Conservation (phyloP, 148 eudicot species). For the Persicaria maculosa region DNA sequence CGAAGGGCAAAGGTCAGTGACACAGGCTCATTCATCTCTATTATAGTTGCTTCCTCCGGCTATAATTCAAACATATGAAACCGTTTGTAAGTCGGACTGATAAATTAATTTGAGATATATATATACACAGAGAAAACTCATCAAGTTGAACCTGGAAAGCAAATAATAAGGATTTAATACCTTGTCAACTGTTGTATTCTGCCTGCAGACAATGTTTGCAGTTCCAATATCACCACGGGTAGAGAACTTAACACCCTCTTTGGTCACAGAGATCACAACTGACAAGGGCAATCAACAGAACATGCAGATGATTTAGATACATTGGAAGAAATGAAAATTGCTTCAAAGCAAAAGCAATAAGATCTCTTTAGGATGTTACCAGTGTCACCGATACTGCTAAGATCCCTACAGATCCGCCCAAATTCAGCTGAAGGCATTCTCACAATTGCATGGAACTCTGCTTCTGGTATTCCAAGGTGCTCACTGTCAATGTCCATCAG, state of each 20-base stretch:
- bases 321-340: not conserved
- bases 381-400: slow-evolving; percentile 86
- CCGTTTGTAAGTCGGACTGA: too few species aligned
- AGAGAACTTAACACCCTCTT: slow-evolving; percentile 83
- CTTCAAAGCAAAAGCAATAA: not conserved
- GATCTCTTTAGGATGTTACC: slow-evolving; percentile 23
- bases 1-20: not conserved
- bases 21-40: not conserved
- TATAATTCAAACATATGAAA: too few species aligned
- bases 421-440: slow-evolving; percentile 85
- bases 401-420: slow-evolving; percentile 75
- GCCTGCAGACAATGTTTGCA: slow-evolving; percentile 73
- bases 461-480: slow-evolving; percentile 87
- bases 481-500: slow-evolving; percentile 84
- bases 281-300: slow-evolving; percentile 11
- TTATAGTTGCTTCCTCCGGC: slow-evolving; percentile 5
- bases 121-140: too few species aligned
- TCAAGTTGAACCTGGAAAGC: too few species aligned
- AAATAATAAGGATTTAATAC: slow-evolving; percentile 21
- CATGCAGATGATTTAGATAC: too few species aligned
- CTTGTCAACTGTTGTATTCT: slow-evolving; percentile 75
- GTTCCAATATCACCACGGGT: slow-evolving; percentile 78
- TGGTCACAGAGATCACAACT: slow-evolving; percentile 90
- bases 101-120: too few species aligned
- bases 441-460: slow-evolving; percentile 80